Base-by-base conservation (phyloP, 768 basidiomycete genomes). In the Auricularia heimuer region DNA sequence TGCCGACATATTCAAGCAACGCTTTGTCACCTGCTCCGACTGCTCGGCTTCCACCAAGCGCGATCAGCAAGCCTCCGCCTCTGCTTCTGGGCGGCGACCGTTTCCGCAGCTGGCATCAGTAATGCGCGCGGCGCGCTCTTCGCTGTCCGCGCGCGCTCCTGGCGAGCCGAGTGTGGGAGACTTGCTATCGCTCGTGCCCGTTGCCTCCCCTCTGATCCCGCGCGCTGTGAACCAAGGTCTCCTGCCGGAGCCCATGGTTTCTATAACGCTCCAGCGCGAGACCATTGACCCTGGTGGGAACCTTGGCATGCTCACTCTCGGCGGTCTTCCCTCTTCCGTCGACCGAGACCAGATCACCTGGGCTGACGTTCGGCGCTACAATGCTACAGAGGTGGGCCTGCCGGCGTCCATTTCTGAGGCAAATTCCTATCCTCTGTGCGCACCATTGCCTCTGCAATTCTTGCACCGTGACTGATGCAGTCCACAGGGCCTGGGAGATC, bases 211-310 rank as follows among this genome's bases (percentile, higher is more conserved):
- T 8, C 54, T 33, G 33, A 37, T 42, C 54, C 14, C 54, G 36
- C 35, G 34, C 18, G 56, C 35, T 18, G 18, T 42, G 29, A n/a
- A 58, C 7, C 73, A 72, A 10, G 71, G 70, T 3, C 67, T 69
- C 12, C 69, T 85, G 62, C 70, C 73, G 8, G 68, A 71, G 21
- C 84, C 86, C 0, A 77, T 83, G 76, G 82, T 86, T 64, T 75
- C 80, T 16, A 78, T 89, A 14, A 79, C 85, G 0, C 76, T 92
- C 11, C 90, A 92, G 69, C 83, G 90, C 42, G 83, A 90, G 67
- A 77, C 83, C 0, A 73, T 90, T 18, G 81, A 87, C 45, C 75
- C 88, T n/a, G 86, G 87, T 34, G 87, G 87, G 0, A 88, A 89
- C 65, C 75, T 79, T 14, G 89, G 89, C 2, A 72, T 82, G 65